phyloP scores from a whole-genome alignment of 768 basidiomycete genomes.

The Termitomyces sp. region DNA sequence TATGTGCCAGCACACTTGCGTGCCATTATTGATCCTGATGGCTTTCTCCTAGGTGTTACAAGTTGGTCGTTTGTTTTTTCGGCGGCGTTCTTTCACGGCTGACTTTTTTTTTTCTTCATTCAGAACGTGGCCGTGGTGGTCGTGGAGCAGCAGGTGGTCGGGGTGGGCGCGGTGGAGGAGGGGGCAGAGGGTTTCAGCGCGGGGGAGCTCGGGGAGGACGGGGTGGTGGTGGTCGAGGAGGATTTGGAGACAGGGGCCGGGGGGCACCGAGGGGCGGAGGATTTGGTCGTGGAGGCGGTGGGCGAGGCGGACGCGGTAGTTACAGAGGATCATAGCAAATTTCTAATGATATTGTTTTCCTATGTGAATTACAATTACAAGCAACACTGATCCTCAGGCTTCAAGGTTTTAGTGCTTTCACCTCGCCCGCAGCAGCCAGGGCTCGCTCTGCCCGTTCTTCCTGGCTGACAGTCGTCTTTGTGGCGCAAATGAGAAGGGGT shows the following conservation, averaged over 20 bases:
- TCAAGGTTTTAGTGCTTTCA: constrained; percentile 49
- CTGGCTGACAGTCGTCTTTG: constrained; percentile 46
- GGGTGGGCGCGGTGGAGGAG: constrained; percentile 31
- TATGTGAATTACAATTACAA: no score
- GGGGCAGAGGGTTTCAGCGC: constrained; percentile 44
- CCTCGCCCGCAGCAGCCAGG: constrained; percentile 41
- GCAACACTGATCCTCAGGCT: no score
- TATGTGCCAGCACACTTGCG: constrained; percentile 22
- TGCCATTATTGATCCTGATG: background rate
- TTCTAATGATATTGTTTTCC: background rate
- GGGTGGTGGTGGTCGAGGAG: constrained; percentile 32
- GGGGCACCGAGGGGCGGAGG: constrained; percentile 16
- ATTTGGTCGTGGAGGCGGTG: constrained; percentile 15
- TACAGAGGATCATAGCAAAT: constrained; percentile 49
- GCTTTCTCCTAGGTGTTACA: constrained; percentile 36
- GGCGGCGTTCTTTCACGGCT: constrained; percentile 4
- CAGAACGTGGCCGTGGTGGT: constrained; percentile 39
- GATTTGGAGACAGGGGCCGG: constrained; percentile 30
- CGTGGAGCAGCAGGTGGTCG: constrained; percentile 37
- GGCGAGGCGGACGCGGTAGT: constrained; percentile 18
- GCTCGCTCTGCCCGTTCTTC: constrained; percentile 47
- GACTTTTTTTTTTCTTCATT: constrained; percentile 1
- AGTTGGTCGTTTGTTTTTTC: constrained; percentile 31
- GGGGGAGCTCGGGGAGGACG: constrained; percentile 43
- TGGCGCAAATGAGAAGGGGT: background rate